A percentile compares a stretch with the other conserved stretches of the same genome.
phyloP scores from a whole-genome alignment of 768 basidiomycete species.

The Boletus rubropictus region DNA sequence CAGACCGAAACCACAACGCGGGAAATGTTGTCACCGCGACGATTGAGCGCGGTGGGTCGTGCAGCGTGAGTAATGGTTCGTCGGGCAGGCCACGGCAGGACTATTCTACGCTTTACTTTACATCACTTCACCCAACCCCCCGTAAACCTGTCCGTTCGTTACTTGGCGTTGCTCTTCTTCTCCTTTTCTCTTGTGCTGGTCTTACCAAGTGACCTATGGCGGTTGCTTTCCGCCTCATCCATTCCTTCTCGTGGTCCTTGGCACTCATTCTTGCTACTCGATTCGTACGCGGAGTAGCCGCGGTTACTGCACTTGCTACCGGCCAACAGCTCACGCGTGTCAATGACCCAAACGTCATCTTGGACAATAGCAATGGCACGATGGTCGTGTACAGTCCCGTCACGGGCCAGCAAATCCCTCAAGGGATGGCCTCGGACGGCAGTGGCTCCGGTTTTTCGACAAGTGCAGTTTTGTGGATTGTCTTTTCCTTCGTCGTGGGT shows the following conservation, averaged over 20 bases:
- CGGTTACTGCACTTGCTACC: constrained; percentile 1
- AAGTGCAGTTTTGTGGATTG: constrained; percentile 55
- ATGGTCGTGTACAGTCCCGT: constrained; percentile 40
- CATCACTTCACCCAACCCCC: neutral
- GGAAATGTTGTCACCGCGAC: constrained; percentile 9
- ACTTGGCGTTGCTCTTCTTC: constrained; percentile 10
- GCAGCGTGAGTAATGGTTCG: neutral
- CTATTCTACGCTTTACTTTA: too few species aligned
- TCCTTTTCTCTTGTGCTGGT: constrained; percentile 11
- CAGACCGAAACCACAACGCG: too few species aligned
- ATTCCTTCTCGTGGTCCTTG: constrained; percentile 14
- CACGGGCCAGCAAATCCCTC: constrained; percentile 41
- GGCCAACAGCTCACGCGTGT: constrained; percentile 20
- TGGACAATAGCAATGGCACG: constrained; percentile 30
- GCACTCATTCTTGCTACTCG: constrained; percentile 11
- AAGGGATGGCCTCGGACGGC: constrained; percentile 56
- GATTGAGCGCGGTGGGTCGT: neutral
- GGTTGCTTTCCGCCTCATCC: constrained; percentile 17
- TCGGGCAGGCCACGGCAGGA: neutral
- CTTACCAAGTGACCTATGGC: constrained; percentile 21
- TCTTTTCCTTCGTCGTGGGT: constrained; percentile 47
- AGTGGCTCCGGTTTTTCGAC: constrained; percentile 44
- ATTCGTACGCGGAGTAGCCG: constrained; percentile 7
- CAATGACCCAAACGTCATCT: constrained; percentile 28
- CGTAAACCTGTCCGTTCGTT: constrained; percentile 13